These are phyloP conservation scores for Cercospora sojina DNA, from an alignment of 2,329 filamentous ascomycete species.

Conservation along the genomic window DNA sequence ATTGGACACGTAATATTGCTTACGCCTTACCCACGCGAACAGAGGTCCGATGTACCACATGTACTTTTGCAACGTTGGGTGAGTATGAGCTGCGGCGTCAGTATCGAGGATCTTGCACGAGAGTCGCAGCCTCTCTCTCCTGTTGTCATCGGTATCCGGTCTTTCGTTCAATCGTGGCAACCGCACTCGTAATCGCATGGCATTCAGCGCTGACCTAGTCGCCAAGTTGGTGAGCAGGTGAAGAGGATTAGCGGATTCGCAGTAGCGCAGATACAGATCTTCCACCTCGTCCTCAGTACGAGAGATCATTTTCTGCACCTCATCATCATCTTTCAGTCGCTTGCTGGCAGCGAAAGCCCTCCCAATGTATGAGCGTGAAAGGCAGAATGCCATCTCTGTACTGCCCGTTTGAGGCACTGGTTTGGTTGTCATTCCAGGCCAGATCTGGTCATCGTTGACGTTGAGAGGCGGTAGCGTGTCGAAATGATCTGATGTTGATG, in stretches of 20 bases:
- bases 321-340: conserved; percentile 17
- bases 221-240: conserved; percentile 49
- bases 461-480: conserved; percentile 37
- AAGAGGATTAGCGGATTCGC: conserved; percentile 45
- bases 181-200: conserved; percentile 48
- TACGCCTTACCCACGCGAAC: conserved; percentile 40
- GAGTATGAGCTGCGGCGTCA: conserved; percentile 44
- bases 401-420: conserved; percentile 48
- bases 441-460: conserved; percentile 40
- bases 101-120: conserved; percentile 45
- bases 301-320: conserved; percentile 34
- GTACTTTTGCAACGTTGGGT: conserved; percentile 46
- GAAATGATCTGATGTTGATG: conserved; percentile 30
- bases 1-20: not conserved
- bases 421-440: conserved; percentile 50
- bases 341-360: conserved; percentile 38
- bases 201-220: conserved; percentile 45
- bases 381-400: conserved; percentile 55
- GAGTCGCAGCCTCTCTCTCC: conserved; percentile 43
- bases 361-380: conserved; percentile 45
- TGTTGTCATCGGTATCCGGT: conserved; percentile 35
- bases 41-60: conserved; percentile 55
- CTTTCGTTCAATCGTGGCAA: conserved; percentile 43
- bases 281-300: conserved; percentile 47
- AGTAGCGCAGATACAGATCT: conserved; percentile 47